Conservation (phyloP, 73 alveolate species). For the Effrenium voratum region DNA sequence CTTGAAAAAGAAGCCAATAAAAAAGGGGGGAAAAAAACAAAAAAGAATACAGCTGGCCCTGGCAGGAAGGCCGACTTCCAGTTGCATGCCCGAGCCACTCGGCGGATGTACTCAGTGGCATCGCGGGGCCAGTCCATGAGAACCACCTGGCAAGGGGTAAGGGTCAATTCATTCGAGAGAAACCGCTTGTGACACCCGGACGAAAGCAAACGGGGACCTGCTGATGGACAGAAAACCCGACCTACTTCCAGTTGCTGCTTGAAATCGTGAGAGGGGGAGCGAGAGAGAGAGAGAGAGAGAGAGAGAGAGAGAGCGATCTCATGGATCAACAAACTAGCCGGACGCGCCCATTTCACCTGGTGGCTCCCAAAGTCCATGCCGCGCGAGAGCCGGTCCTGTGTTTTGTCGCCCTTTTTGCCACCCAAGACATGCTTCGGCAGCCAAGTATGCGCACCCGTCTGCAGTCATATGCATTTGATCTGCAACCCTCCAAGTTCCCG, state of each 20-base stretch:
- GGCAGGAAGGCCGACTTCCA: not conserved
- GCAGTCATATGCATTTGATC: too few species aligned
- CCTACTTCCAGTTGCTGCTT: not conserved
- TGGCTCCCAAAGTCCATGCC: constrained; percentile 88
- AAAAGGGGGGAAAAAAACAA: not conserved
- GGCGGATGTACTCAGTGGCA: constrained; percentile 42
- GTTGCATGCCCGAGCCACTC: not conserved
- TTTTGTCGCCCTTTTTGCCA: too few species aligned
- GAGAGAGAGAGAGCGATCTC: not conserved
- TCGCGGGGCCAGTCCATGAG: constrained; percentile 67
- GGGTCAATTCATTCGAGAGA: too few species aligned
- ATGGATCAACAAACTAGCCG: too few species aligned
- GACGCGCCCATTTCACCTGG: constrained; percentile 55
- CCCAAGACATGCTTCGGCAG: too few species aligned
- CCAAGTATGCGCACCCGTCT: too few species aligned
- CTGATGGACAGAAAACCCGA: not conserved
- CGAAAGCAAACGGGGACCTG: not conserved
- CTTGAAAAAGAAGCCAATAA: not conserved
- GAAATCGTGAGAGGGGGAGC: not conserved
- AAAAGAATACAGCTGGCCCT: not conserved
- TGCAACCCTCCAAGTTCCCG: too few species aligned
- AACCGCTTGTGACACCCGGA: too few species aligned
- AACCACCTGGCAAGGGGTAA: not conserved
- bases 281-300: not conserved
- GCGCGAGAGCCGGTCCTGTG: constrained; percentile 74